These are phyloP conservation scores for Gaillardinia entomophila DNA, from an alignment of 805 yeast species.

Conservation along the genomic window DNA sequence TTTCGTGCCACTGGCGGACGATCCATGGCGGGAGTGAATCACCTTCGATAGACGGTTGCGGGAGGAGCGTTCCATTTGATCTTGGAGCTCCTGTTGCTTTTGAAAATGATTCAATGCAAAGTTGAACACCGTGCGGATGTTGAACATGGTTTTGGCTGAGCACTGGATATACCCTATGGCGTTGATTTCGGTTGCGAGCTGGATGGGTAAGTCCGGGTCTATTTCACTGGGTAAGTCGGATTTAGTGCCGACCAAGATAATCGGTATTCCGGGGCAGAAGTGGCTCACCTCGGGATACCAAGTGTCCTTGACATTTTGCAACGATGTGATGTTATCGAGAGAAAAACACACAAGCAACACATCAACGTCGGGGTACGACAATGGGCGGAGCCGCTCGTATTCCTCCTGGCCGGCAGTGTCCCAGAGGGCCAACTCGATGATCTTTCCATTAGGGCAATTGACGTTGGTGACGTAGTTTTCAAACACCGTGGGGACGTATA, in stretches of 20 bases:
- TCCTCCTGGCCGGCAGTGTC: slow-evolving; percentile 92
- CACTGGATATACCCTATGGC: slow-evolving; percentile 74
- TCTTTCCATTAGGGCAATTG: slow-evolving; percentile 70
- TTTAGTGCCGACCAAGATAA: slow-evolving; percentile 78
- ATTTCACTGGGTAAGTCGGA: slow-evolving; percentile 45
- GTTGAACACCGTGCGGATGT: slow-evolving; percentile 64
- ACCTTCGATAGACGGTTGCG: slow-evolving; percentile 30
- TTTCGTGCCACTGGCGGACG: slow-evolving; percentile 15
- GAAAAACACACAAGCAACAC: slow-evolving; percentile 72
- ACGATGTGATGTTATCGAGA: slow-evolving; percentile 53
- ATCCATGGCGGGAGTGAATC: slow-evolving; percentile 20
- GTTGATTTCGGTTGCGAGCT: slow-evolving; percentile 53
- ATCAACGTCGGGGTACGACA: slow-evolving; percentile 76
- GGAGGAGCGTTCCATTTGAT: slow-evolving; percentile 29
- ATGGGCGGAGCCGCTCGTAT: slow-evolving; percentile 72
- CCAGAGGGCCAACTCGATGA: slow-evolving; percentile 74
- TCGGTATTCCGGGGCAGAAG: slow-evolving; percentile 77
- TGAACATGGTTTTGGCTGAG: slow-evolving; percentile 66
- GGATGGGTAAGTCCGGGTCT: slow-evolving; percentile 45
- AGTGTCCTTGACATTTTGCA: slow-evolving; percentile 67
- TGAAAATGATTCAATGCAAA: slow-evolving; percentile 46
- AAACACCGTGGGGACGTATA: slow-evolving; percentile 78
- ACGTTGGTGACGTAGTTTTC: slow-evolving; percentile 68
- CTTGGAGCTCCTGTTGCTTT: slow-evolving; percentile 28
- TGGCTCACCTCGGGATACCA: slow-evolving; percentile 88